phyloP scores from a whole-genome alignment of 2,329 filamentous ascomycete species.

The Nothopassalora personata region DNA sequence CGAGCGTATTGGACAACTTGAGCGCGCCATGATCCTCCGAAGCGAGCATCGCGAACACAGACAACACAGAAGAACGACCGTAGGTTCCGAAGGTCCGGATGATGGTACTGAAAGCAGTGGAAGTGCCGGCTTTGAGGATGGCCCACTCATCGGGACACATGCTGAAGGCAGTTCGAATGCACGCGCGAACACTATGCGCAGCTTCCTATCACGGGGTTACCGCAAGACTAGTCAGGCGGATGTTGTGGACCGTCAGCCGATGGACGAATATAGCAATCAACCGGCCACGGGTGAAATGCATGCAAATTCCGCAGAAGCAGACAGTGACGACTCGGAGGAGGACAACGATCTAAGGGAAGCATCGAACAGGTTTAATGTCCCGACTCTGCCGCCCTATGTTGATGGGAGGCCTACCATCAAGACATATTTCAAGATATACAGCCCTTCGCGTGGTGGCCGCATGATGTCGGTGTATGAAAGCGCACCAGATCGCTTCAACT shows the following conservation, averaged over 20 bases:
- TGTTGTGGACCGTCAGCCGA: slow-evolving; percentile 12
- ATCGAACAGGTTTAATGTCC: slow-evolving; percentile 28
- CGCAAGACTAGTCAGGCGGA: slow-evolving; percentile 27
- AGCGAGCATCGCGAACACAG: slow-evolving; percentile 30
- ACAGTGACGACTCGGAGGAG: slow-evolving; percentile 14
- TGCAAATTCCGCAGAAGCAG: background rate
- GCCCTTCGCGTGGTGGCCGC: slow-evolving; percentile 53
- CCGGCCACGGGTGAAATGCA: background rate
- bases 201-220: slow-evolving; percentile 24
- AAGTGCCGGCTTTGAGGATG: slow-evolving; percentile 43
- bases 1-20: slow-evolving; percentile 50
- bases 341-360: slow-evolving; percentile 21
- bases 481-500: slow-evolving; percentile 55
- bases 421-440: slow-evolving; percentile 59
- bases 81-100: slow-evolving; percentile 15
- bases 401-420: slow-evolving; percentile 53
- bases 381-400: slow-evolving; percentile 50
- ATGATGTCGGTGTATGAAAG: slow-evolving; percentile 56
- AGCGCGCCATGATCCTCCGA: slow-evolving; percentile 48
- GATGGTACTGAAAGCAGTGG: slow-evolving; percentile 39
- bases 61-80: slow-evolving; percentile 22
- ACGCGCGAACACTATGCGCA: slow-evolving; percentile 23
- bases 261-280: background rate
- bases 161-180: slow-evolving; percentile 8
- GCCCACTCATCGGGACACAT: slow-evolving; percentile 25